Evolutionary conservation across 495 filamentous ascomycete species (phyloP).

Genomic region (Neurospora sp.): DNA sequence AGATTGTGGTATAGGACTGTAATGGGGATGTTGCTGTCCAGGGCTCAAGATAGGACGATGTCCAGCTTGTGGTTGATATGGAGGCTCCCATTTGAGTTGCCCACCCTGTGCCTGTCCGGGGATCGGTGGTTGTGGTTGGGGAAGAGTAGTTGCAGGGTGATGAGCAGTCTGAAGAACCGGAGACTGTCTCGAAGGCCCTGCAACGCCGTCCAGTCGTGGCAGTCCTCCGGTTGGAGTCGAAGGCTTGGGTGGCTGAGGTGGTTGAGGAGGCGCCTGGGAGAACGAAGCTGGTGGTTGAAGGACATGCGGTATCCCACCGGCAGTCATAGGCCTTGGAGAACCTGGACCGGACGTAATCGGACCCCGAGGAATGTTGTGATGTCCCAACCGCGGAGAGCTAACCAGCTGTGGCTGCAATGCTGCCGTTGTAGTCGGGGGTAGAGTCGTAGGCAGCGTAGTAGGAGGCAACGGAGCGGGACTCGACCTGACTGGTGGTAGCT

Average conservation of each 20-base stretch:
- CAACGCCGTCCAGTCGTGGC: constrained; percentile 17
- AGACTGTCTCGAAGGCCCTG: constrained; percentile 6
- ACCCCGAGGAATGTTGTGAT: constrained; percentile 6
- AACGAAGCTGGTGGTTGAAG: constrained; percentile 29
- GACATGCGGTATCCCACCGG: constrained; percentile 19
- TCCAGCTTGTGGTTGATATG: constrained; percentile 28
- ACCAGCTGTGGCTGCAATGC: constrained; percentile 4
- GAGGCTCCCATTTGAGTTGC: constrained; percentile 39
- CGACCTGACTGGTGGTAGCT: not conserved
- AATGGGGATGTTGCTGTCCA: constrained; percentile 14
- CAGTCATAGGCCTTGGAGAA: constrained; percentile 9
- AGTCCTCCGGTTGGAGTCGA: constrained; percentile 19
- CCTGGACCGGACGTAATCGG: constrained; percentile 19
- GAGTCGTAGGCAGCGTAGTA: not conserved
- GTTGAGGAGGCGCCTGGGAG: constrained; percentile 14
- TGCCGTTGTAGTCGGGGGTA: not conserved
- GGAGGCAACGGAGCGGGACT: constrained; percentile 1
- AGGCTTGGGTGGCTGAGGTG: constrained; percentile 14
- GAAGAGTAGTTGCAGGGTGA: constrained; percentile 8
- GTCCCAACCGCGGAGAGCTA: constrained; percentile 5
- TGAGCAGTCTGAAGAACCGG: not conserved
- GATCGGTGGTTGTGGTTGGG: not conserved
- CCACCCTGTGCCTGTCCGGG: constrained; percentile 1
- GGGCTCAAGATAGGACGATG: not conserved
- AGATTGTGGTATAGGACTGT: constrained; percentile 9